Conservation (phyloP, 805 yeast species). For the Candida jianshihensis region DNA sequence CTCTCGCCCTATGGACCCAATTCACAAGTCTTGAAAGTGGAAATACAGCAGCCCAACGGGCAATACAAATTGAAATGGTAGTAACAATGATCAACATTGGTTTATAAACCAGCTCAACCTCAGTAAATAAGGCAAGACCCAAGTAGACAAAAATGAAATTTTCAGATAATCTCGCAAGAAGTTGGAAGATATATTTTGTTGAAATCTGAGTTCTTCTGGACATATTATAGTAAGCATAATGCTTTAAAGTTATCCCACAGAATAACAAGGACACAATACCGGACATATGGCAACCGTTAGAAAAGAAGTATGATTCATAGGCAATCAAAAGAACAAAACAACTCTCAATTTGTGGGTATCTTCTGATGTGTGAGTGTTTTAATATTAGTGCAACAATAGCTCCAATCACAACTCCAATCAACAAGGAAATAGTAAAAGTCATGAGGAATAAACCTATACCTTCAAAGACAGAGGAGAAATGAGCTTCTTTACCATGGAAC, state of each 20-base stretch:
- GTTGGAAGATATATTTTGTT: conserved; percentile 88
- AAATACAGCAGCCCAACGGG: conserved; percentile 96
- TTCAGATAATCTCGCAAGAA: conserved; percentile 90
- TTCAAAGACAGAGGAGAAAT: conserved; percentile 73
- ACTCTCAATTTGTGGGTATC: conserved; percentile 96
- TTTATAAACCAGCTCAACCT: conserved; percentile 90
- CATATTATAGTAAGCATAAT: conserved; percentile 96
- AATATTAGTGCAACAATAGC: conserved; percentile 81
- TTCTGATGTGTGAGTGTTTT: conserved; percentile 86
- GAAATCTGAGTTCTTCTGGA: conserved; percentile 95
- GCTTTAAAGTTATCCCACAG: conserved; percentile 95
- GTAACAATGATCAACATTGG: conserved; percentile 90
- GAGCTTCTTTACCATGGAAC: conserved; percentile 80
- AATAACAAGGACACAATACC: conserved; percentile 92
- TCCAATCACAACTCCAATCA: conserved; percentile 86
- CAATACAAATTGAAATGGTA: conserved; percentile 82
- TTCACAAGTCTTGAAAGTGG: conserved; percentile 84
- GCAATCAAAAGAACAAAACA: conserved; percentile 87
- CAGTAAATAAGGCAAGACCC: conserved; percentile 92
- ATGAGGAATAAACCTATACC: conserved; percentile 90
- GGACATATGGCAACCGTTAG: conserved; percentile 99
- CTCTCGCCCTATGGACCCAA: conserved; percentile 61
- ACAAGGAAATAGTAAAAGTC: conserved; percentile 85
- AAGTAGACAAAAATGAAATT: conserved; percentile 93
- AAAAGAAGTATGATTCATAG: conserved; percentile 92